phyloP scores from a whole-genome alignment of 2,329 filamentous ascomycete genomes.

The Mollisiaceae sp. region DNA sequence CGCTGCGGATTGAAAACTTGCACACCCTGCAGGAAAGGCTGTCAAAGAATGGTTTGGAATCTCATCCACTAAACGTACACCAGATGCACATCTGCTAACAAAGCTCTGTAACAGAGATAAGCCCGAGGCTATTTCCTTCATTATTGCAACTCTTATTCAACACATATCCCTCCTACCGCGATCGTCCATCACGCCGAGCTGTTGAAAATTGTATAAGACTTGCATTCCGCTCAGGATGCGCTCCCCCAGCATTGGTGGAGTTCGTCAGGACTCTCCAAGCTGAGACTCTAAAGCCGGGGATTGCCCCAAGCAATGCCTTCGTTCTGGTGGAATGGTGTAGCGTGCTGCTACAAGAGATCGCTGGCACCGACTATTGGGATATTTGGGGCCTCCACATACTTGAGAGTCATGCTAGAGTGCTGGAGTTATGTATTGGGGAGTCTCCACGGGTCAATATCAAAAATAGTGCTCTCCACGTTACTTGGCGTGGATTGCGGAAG shows the following conservation, averaged over 20 bases:
- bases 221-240: conserved; percentile 63
- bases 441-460: conserved; percentile 67
- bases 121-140: conserved; percentile 49
- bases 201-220: conserved; percentile 80
- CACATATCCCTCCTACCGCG: conserved; percentile 86
- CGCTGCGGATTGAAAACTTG: conserved; percentile 58
- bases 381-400: conserved; percentile 70
- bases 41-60: conserved; percentile 55
- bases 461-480: conserved; percentile 76
- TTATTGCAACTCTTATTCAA: conserved; percentile 79
- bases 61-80: neutral
- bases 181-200: conserved; percentile 81
- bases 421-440: conserved; percentile 79
- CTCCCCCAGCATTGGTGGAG: conserved; percentile 62
- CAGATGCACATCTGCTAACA: conserved; percentile 6
- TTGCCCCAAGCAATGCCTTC: conserved; percentile 82
- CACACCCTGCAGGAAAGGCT: conserved; percentile 62
- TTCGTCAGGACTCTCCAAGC: conserved; percentile 71
- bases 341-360: conserved; percentile 74
- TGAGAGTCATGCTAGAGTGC: conserved; percentile 69
- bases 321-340: conserved; percentile 91
- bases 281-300: conserved; percentile 77
- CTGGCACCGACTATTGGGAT: conserved; percentile 65
- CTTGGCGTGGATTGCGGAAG: conserved; percentile 78
- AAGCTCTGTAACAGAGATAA: conserved; percentile 41